Evolutionary conservation across 2,329 filamentous ascomycete species (phyloP).

Genomic region (Talaromyces sp.): DNA sequence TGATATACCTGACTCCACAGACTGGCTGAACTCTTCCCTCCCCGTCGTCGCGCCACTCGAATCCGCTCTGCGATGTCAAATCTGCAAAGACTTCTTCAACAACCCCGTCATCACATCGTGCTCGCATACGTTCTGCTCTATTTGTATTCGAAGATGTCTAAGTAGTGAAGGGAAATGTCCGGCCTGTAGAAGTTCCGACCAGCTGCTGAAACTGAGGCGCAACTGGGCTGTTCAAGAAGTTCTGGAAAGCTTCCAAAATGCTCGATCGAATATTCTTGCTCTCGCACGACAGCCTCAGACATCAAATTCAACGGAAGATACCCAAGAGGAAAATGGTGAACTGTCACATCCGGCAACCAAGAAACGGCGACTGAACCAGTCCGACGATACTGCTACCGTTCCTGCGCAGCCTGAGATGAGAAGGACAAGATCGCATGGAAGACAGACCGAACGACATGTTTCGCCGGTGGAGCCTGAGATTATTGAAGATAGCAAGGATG

Average conservation of each 20-base stretch:
- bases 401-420: slow-evolving; percentile 31
- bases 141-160: slow-evolving; percentile 86
- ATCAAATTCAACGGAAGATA: slow-evolving; percentile 35
- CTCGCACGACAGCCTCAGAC: slow-evolving; percentile 59
- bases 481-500: slow-evolving; percentile 42
- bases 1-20: slow-evolving; percentile 45
- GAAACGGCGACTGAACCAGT: slow-evolving; percentile 36
- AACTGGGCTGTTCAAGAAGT: slow-evolving; percentile 85
- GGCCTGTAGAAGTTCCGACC: slow-evolving; percentile 71
- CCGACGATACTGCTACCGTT: slow-evolving; percentile 37
- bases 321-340: slow-evolving; percentile 38
- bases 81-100: slow-evolving; percentile 96
- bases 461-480: slow-evolving; percentile 25
- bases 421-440: slow-evolving; percentile 36
- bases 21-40: slow-evolving; percentile 49
- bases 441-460: slow-evolving; percentile 21
- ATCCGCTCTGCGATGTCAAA: slow-evolving; percentile 83
- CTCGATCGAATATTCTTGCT: slow-evolving; percentile 60
- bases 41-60: slow-evolving; percentile 58
- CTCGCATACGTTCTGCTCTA: slow-evolving; percentile 92
- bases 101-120: slow-evolving; percentile 95
- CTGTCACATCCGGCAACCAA: slow-evolving; percentile 29
- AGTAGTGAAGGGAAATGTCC: slow-evolving; percentile 84
- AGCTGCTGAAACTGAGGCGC: slow-evolving; percentile 77
- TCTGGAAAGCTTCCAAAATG: slow-evolving; percentile 70